Percentiles rank a stretch among this genome's conserved stretches.
phyloP scores from a whole-genome alignment of 1,284 basidiomycete genomes.

The Hemileia vastatrix region DNA sequence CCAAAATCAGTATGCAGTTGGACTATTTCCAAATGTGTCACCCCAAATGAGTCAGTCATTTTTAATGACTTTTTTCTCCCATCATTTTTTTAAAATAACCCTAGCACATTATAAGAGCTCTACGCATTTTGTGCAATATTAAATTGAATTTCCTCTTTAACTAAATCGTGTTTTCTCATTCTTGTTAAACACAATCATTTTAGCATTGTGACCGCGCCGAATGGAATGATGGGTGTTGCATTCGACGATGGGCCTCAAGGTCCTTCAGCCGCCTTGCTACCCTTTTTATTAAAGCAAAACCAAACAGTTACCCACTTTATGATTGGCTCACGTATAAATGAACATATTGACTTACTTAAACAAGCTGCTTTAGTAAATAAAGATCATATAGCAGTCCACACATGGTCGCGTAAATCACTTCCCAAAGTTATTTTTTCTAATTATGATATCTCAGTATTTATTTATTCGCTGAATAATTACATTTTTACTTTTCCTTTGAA shows the following conservation, averaged over 20 bases:
- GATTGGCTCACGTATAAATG: conserved; percentile 63
- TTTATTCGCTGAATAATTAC: neutral
- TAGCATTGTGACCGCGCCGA: conserved; percentile 16
- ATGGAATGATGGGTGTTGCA: conserved; percentile 14
- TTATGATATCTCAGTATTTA: neutral
- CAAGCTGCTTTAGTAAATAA: conserved; percentile 51
- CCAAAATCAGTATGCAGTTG: conserved; percentile 22
- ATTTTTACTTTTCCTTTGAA: neutral
- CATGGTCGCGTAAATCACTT: conserved; percentile 22
- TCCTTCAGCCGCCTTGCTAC: conserved; percentile 10
- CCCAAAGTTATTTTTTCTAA: neutral
- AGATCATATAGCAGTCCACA: conserved; percentile 64
- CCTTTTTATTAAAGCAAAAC: conserved; percentile 47
- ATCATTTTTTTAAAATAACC: neutral
- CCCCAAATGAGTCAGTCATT: conserved; percentile 4
- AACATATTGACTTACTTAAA: conserved; percentile 53
- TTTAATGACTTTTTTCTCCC: no score
- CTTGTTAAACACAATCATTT: no score
- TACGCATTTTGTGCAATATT: neutral
- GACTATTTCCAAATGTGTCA: conserved; percentile 18
- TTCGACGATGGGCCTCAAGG: conserved; percentile 20
- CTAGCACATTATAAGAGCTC: neutral
- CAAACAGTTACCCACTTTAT: conserved; percentile 66
- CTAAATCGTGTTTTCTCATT: neutral
- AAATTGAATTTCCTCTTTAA: neutral